Base-by-base conservation (phyloP, 1,284 basidiomycete genomes). In the Microbotryum intermedium region DNA sequence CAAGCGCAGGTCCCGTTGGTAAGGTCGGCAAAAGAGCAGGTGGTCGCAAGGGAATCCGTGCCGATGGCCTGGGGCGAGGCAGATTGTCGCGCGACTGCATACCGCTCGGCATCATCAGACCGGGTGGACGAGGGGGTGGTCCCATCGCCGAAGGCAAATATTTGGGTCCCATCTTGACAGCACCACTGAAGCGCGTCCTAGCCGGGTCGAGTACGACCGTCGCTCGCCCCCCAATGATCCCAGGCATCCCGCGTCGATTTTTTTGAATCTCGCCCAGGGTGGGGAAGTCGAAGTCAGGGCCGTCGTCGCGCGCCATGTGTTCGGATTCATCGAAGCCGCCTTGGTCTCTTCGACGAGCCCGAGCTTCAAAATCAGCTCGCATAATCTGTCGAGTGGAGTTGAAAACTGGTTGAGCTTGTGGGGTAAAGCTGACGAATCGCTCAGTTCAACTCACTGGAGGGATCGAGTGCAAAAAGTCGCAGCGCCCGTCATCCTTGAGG, bases 11-110 rank as follows among this genome's bases (percentile, higher is more conserved):
- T 21, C 91, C 91, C 0, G 91, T 94, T 1, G 84, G 79, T 16
- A 98, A 77, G 0, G 92, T 97, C 0, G 94, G 94, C 6, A 98
- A 77, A 23, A 98, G 78, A 3, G 83, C 79, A 0, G 95, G 89
- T 6, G 87, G 79, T 16, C 85, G 87, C 29, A 98, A 76, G 73
- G 86, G 88, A 66, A 93, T 75, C 25, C 92, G 83, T 0, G 86
- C 85, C 4, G 90, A 93, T 4, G n/a, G 88, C 88, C n/a, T 87
- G 82, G 49, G 88, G 23, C 66, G 60, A 80, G 81, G 30, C 80
- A 81, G 44, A 47, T 43, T 80, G 79, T 46, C 48, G 58, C 77
- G 76, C 34, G 79, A 47, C 43, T 54, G 39, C 60, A 67, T 11
- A 39, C 60, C 61, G 53, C 55, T 65, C 42, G 58, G 53, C 21